phyloP scores from a whole-genome alignment of 768 basidiomycete species.

The Coprinopsis cinerea region DNA sequence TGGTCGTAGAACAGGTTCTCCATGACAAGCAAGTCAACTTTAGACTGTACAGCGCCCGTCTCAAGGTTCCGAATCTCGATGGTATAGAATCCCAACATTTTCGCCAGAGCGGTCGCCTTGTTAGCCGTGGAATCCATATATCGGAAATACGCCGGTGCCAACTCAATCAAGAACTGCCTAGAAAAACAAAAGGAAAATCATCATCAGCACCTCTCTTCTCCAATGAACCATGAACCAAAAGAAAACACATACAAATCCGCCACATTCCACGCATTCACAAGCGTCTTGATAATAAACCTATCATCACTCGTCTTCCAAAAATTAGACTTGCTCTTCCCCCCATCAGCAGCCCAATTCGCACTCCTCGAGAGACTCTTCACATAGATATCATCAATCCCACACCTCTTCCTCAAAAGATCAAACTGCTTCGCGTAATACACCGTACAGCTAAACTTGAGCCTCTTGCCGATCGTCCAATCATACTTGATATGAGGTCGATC shows the following conservation, averaged over 20 bases:
- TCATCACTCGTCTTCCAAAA: conserved; percentile 82
- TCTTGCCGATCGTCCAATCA: conserved; percentile 71
- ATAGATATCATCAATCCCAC: conserved; percentile 59
- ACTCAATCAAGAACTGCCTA: conserved; percentile 74
- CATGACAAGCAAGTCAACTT: conserved; percentile 77
- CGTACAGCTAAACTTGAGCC: conserved; percentile 72
- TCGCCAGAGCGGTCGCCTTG: conserved; percentile 65
- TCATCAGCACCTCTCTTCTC: neutral
- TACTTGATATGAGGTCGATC: conserved; percentile 80
- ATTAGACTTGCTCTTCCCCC: conserved; percentile 75
- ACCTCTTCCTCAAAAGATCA: conserved; percentile 56
- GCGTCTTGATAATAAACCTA: conserved; percentile 76
- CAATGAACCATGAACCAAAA: conserved; percentile 2
- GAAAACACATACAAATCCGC: conserved; percentile 63
- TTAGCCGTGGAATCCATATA: conserved; percentile 68
- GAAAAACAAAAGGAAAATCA: neutral
- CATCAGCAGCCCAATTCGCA: conserved; percentile 66
- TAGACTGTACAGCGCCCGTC: conserved; percentile 55
- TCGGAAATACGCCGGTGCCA: conserved; percentile 73
- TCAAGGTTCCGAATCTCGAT: conserved; percentile 72
- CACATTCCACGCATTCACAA: conserved; percentile 84
- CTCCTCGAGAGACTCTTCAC: conserved; percentile 55
- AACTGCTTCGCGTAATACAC: conserved; percentile 83
- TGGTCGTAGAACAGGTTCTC: conserved; percentile 77
- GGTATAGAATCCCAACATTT: conserved; percentile 78